Conservation (phyloP, 139 green algal species). For the Closterium sp. region DNA sequence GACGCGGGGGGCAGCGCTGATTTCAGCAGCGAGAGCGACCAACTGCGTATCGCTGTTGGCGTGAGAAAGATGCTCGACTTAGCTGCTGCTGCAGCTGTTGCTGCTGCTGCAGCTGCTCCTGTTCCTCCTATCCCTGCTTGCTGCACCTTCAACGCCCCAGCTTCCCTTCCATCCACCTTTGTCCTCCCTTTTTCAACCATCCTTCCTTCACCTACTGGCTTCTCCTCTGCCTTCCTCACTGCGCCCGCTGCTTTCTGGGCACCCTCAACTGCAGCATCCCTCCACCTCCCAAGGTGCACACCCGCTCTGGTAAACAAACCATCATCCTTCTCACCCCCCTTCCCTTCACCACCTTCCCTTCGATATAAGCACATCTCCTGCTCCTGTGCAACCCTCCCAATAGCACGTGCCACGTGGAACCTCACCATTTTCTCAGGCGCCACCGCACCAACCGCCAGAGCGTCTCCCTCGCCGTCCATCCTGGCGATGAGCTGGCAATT, state of each 20-base stretch:
- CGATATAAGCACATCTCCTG: neutral
- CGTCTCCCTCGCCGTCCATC: neutral
- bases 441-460: neutral
- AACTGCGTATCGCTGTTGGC: neutral
- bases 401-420: neutral
- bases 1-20: neutral
- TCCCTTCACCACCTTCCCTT: neutral
- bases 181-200: neutral
- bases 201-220: neutral
- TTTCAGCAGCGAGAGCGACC: neutral
- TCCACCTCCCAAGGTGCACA: neutral
- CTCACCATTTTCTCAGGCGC: slow-evolving; percentile 1
- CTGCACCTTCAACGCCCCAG: no score
- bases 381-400: neutral
- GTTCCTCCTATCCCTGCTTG: neutral
- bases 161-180: neutral
- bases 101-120: no score
- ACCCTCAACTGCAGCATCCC: neutral
- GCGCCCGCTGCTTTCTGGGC: neutral
- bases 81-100: neutral
- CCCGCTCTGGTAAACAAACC: neutral
- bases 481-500: neutral
- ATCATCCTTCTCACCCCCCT: neutral
- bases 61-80: neutral
- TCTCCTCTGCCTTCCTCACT: neutral